A percentile compares a stretch with the other conserved stretches of the same genome.
Evolutionary conservation across 2,329 filamentous ascomycete species (phyloP).

Genomic region (Orbilia oligospora): DNA sequence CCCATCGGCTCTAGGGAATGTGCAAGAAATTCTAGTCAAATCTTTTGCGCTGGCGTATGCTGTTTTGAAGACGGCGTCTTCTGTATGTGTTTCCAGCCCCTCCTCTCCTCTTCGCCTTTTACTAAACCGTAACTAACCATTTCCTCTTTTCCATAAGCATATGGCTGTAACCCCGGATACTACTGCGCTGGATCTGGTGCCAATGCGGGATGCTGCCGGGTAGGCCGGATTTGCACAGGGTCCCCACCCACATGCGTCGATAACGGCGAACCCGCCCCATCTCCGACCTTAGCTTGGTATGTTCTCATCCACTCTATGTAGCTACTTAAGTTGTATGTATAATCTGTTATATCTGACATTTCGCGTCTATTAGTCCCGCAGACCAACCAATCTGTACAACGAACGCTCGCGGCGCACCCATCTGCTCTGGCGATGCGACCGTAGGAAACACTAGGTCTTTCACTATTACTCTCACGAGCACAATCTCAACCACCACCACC

Average conservation of each 20-base stretch:
- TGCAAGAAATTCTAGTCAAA: not conserved
- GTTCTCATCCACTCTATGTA: no score
- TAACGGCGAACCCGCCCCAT: not conserved
- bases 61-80: conserved; percentile 34
- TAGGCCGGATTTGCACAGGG: conserved; percentile 24
- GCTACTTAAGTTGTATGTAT: no score
- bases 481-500: not conserved
- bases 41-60: conserved; percentile 34
- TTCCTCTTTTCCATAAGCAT: not conserved
- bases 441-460: not conserved
- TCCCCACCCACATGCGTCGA: conserved; percentile 39
- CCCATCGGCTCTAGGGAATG: conserved; percentile 18
- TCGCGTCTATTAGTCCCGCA: conserved; percentile 6
- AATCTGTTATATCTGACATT: not conserved
- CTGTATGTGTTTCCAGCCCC: conserved; percentile 8
- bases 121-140: not conserved
- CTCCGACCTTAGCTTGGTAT: conserved; percentile 29
- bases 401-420: conserved; percentile 9
- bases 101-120: not conserved
- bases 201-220: conserved; percentile 36
- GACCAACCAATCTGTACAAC: conserved; percentile 22
- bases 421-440: conserved; percentile 19
- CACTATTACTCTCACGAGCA: not conserved
- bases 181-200: conserved; percentile 23
- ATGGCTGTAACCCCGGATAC: conserved; percentile 15